Conservation (phyloP, 1,284 basidiomycete genomes). For the Tilletia indica region DNA sequence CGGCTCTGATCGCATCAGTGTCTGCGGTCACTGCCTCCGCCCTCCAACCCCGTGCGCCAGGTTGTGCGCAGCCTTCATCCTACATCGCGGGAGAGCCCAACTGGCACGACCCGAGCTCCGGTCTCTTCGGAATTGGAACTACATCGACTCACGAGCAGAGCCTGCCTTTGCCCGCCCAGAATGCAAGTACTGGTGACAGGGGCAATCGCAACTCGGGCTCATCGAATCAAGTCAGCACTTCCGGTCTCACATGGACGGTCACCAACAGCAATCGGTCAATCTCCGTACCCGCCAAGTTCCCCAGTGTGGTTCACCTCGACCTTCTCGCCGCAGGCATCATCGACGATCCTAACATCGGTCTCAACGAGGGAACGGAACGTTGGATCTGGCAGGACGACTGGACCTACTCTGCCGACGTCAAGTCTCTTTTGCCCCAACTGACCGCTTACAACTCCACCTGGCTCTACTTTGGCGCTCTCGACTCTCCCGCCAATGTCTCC, state of each 20-base stretch:
- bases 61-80: not conserved
- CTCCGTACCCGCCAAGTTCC: slow-evolving; percentile 62
- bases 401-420: slow-evolving; percentile 65
- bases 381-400: slow-evolving; percentile 67
- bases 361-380: slow-evolving; percentile 65
- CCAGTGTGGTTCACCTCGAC: slow-evolving; percentile 65
- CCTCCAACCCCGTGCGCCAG: not conserved
- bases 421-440: slow-evolving; percentile 56
- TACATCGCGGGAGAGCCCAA: slow-evolving; percentile 10
- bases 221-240: not conserved
- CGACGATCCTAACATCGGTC: slow-evolving; percentile 63
- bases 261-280: slow-evolving; percentile 64
- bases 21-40: not conserved
- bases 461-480: slow-evolving; percentile 66
- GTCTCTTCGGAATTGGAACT: not conserved
- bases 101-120: slow-evolving; percentile 4
- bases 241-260: slow-evolving; percentile 63
- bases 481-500: slow-evolving; percentile 65
- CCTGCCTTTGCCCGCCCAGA: slow-evolving; percentile 6
- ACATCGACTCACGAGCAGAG: not conserved
- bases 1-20: not conserved
- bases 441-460: slow-evolving; percentile 56
- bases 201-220: not conserved
- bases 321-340: slow-evolving; percentile 63
- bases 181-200: not conserved